Base-by-base conservation (phyloP, 1,284 basidiomycete species). In the Lentinula novae-zelandiae region DNA sequence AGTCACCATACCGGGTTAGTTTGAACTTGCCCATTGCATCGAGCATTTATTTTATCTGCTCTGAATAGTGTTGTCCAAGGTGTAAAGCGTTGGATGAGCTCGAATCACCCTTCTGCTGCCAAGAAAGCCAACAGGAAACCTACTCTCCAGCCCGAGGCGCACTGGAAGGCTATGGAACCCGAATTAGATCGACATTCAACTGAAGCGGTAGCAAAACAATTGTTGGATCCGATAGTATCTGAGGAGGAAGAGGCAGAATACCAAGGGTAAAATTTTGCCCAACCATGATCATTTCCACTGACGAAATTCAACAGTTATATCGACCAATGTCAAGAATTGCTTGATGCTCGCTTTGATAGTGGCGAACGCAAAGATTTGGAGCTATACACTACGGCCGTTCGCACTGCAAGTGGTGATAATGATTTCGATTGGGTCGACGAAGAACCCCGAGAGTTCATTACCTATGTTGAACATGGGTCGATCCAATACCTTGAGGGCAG, bases 201-300 rank as follows among this genome's bases (percentile, higher is more conserved):
- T 2, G 86, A 87, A 63, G 75, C 72, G 0, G 76, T 95, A 31
- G 89, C 90, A 1, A 73, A 71, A 39, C 78, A 84, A 9, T 76
- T 89, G 6, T 78, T 95, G 17, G 71, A 87, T 60, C 93, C 93
- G 0, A 76, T 76, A 3, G 86, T 90, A 9, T 82, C 83, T 1
- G 79, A 82, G 31, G 78, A 82, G 42, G 90, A 93, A 70, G 78
- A 85, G 61, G 74, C 78, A 2, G 93, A 96, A 69, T 97, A 97
- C 73, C 85, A 89, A 66, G 88, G 88, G 86, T 90, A 63, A 40
- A 79, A 75, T 34, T 27, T 53, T 22, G 36, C 27, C 12, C 54
- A 34, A 31, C 63, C 12, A 12, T n/a, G 42, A 50, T 31, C 58
- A 27, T 22, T 42, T 57, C 57, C 46, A 51, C 50, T 60, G 39